Percentiles rank a stretch among this genome's conserved stretches.
phyloP scores from a whole-genome alignment of 2,329 filamentous ascomycete species.

The Macroventuria anomochaeta region DNA sequence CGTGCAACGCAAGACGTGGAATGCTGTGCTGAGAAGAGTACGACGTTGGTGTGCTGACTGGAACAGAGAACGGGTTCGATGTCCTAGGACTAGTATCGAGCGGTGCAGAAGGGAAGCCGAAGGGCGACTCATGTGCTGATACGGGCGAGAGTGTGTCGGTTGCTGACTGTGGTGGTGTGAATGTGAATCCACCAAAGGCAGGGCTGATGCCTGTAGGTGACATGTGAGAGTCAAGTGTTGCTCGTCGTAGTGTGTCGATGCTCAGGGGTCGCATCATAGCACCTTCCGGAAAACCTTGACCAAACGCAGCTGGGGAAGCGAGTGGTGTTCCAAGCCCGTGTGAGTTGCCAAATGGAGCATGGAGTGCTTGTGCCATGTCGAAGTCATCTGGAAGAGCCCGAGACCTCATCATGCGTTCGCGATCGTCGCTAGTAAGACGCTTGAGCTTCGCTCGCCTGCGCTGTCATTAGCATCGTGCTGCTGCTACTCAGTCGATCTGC shows the following conservation, averaged over 20 bases:
- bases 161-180: constrained; percentile 62
- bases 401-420: constrained; percentile 66
- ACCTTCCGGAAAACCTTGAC: constrained; percentile 54
- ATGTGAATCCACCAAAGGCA: constrained; percentile 70
- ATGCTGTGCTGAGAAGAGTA: constrained; percentile 50
- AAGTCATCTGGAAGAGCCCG: constrained; percentile 66
- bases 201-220: constrained; percentile 72
- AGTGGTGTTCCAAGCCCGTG: constrained; percentile 57
- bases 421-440: constrained; percentile 66
- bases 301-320: constrained; percentile 53
- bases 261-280: constrained; percentile 72
- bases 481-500: constrained; percentile 29
- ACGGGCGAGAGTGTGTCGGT: constrained; percentile 50
- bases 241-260: constrained; percentile 70
- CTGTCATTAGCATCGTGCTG: constrained; percentile 21
- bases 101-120: constrained; percentile 47
- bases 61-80: constrained; percentile 50
- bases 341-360: constrained; percentile 58
- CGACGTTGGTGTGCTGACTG: constrained; percentile 39
- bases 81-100: constrained; percentile 47
- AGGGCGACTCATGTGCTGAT: constrained; percentile 52
- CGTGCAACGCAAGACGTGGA: constrained; percentile 53
- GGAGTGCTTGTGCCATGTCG: constrained; percentile 65
- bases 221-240: constrained; percentile 69
- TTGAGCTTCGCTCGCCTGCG: constrained; percentile 66